These are phyloP conservation scores for Pseudomonodictys pantanalensis DNA, from an alignment of 495 filamentous ascomycete species.

Conservation along the genomic window DNA sequence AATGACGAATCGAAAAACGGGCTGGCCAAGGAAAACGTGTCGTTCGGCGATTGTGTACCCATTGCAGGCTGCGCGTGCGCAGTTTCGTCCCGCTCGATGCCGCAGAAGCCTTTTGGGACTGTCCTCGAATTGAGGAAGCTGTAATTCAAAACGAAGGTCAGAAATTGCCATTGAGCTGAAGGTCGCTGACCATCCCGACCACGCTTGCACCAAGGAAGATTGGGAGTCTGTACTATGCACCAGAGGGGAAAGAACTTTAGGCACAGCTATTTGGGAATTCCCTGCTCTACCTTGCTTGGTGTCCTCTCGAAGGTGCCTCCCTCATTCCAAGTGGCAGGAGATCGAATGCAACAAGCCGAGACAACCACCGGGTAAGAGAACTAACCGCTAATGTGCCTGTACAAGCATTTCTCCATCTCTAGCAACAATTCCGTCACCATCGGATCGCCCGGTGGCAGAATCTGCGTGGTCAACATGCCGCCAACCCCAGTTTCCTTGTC, in stretches of 20 bases:
- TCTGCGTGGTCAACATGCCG: constrained; percentile 19
- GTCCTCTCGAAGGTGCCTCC: neutral
- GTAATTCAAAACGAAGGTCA: no score
- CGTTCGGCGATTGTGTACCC: constrained; percentile 1
- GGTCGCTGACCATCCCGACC: no score
- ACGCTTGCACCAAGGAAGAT: no score
- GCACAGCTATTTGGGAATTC: no score
- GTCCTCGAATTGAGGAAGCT: no score
- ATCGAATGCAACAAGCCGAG: neutral
- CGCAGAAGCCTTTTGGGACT: neutral
- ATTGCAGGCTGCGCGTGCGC: neutral
- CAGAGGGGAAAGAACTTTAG: no score
- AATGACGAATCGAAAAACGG: constrained; percentile 6
- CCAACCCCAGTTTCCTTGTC: constrained; percentile 15
- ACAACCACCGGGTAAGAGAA: neutral
- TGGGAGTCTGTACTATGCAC: no score
- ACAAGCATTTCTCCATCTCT: constrained; percentile 23
- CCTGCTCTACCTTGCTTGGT: no score
- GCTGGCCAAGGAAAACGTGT: constrained; percentile 3
- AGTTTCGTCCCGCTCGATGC: no score
- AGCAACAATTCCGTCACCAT: constrained; percentile 21
- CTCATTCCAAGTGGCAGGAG: neutral
- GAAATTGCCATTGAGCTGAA: no score
- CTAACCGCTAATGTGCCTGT: constrained; percentile 19
- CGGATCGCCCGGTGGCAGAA: constrained; percentile 17